Conservation (phyloP, 768 basidiomycete species). For the Lentinula edodes region DNA sequence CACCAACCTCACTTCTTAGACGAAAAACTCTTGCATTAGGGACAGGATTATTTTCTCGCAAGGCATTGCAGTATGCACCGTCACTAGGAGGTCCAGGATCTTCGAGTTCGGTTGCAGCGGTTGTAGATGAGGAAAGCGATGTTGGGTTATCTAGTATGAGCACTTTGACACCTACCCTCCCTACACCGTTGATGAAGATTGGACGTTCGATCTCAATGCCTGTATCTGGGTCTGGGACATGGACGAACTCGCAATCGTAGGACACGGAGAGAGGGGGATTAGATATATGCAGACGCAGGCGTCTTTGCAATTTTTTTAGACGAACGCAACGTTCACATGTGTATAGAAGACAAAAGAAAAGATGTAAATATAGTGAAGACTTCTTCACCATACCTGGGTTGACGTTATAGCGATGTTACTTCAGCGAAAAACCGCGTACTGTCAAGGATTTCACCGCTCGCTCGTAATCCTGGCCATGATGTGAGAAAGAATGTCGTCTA, state of each 20-base stretch:
- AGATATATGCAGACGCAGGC: neutral
- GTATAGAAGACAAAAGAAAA: neutral
- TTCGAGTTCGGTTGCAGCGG: neutral
- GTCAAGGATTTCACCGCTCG: too few relatives aligned
- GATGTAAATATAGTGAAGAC: neutral
- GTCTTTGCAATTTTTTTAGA: neutral
- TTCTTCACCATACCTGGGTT: too few relatives aligned
- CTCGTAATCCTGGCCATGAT: too few relatives aligned
- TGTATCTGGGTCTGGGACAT: neutral
- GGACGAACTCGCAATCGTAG: neutral
- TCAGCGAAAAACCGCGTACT: too few relatives aligned
- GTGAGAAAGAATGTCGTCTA: too few relatives aligned
- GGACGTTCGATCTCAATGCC: slow-evolving; percentile 1
- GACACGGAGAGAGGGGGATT: neutral
- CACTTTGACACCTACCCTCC: neutral
- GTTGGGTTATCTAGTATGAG: neutral
- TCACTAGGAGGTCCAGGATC: neutral
- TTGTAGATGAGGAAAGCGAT: neutral
- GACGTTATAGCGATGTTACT: too few relatives aligned
- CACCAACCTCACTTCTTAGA: neutral
- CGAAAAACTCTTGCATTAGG: neutral
- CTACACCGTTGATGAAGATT: neutral
- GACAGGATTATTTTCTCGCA: neutral
- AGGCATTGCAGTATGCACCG: neutral
- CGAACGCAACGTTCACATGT: neutral